These are phyloP conservation scores for Metarhizium guizhouense DNA, from an alignment of 2,329 filamentous ascomycete species.

Conservation along the genomic window DNA sequence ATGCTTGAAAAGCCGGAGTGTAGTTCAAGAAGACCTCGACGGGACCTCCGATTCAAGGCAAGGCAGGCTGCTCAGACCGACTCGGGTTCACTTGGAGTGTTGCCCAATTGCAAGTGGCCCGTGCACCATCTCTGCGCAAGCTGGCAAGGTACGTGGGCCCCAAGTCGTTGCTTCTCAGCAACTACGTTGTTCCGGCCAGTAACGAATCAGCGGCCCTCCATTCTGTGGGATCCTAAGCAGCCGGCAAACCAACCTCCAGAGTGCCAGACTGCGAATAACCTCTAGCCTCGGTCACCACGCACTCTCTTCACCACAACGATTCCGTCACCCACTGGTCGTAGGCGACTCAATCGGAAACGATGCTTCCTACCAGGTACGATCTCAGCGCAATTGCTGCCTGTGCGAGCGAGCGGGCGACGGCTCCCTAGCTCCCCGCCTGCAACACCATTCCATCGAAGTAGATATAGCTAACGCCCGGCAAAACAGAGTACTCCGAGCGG, in stretches of 20 bases:
- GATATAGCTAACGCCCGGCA: neutral
- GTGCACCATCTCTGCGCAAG: slow-evolving; percentile 5
- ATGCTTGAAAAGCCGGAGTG: neutral
- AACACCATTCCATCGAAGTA: neutral
- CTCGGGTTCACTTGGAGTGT: neutral
- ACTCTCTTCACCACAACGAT: neutral
- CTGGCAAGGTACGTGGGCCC: too few relatives aligned
- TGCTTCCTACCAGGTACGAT: slow-evolving; percentile 31
- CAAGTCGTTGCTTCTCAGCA: neutral
- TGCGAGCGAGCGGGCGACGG: neutral
- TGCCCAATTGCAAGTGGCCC: slow-evolving; percentile 9
- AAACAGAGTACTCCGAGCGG: slow-evolving; percentile 39
- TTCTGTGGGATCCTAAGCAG: slow-evolving; percentile 1
- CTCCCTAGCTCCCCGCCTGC: neutral
- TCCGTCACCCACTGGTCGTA: neutral
- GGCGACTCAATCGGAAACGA: slow-evolving; percentile 15
- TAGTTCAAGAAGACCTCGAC: neutral
- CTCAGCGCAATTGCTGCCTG: slow-evolving; percentile 6
- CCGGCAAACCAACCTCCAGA: neutral
- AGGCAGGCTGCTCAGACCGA: neutral
- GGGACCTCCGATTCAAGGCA: neutral
- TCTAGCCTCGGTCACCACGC: neutral
- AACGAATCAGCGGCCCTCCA: neutral
- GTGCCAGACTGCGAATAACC: neutral
- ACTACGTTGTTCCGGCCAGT: slow-evolving; percentile 15